Percentiles rank a stretch among this genome's conserved stretches.
Conservation (phyloP, 1,139 yeast genomes). For the Nakaseomyces sp. region DNA sequence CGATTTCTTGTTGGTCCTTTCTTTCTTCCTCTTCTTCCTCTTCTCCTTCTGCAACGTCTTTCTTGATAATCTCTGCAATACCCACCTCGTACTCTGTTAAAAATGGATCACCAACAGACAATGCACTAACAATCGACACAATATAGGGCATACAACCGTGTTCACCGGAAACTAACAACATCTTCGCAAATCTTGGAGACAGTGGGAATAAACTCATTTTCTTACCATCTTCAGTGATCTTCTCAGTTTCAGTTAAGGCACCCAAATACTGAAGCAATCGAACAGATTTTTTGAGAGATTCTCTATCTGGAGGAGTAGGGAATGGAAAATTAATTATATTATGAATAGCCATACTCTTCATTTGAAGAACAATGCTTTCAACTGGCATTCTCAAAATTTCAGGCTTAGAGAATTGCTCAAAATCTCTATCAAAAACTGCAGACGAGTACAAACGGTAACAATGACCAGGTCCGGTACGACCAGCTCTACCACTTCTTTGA, state of each 20-base stretch:
- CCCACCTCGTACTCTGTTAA: constrained; percentile 66
- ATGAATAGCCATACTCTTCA: constrained; percentile 97
- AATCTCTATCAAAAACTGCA: constrained; percentile 87
- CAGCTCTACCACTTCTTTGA: constrained; percentile 97
- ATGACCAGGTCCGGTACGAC: constrained; percentile 99
- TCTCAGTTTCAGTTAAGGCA: constrained; percentile 51
- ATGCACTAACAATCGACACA: constrained; percentile 82
- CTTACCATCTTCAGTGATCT: constrained; percentile 68
- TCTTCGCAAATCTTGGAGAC: constrained; percentile 88
- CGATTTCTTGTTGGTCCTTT: constrained; percentile 31
- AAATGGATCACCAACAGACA: constrained; percentile 92
- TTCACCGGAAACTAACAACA: constrained; percentile 82
- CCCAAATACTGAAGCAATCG: constrained; percentile 63
- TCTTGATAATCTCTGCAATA: constrained; percentile 22
- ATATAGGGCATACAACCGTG: constrained; percentile 76
- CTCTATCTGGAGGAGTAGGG: constrained; percentile 83
- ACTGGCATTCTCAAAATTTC: constrained; percentile 94
- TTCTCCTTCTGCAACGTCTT: constrained; percentile 22
- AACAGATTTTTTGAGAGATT: constrained; percentile 56
- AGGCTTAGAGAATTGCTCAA: constrained; percentile 73
- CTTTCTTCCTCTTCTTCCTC: constrained; percentile 24
- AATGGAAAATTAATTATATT: constrained; percentile 88
- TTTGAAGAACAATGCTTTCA: constrained; percentile 83
- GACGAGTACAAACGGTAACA: constrained; percentile 89
- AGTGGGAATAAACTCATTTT: constrained; percentile 88